These are phyloP conservation scores for Wickerhamomyces queroliae DNA, from an alignment of 805 yeast species.

Conservation along the genomic window DNA sequence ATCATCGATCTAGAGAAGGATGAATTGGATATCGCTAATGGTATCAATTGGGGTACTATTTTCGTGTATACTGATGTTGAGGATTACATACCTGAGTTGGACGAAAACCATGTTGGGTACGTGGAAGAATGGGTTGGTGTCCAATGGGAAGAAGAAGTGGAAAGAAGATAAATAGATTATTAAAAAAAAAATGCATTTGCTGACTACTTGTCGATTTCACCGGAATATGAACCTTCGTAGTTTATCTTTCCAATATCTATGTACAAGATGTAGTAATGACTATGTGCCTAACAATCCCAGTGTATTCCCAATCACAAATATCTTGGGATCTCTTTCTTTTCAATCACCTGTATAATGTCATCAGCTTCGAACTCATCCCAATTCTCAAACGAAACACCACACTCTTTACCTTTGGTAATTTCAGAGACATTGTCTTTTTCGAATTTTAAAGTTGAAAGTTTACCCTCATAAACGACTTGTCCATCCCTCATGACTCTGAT, in stretches of 20 bases:
- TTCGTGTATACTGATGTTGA: constrained; percentile 71
- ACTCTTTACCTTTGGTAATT: constrained; percentile 81
- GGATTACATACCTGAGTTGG: constrained; percentile 54
- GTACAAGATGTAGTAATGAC: constrained; percentile 3
- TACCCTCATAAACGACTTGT: constrained; percentile 49
- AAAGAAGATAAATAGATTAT: constrained; percentile 2
- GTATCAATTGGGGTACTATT: constrained; percentile 98
- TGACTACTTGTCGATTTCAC: background rate
- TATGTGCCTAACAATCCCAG: constrained; percentile 13
- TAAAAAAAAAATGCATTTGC: too few species aligned
- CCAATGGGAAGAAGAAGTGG: constrained; percentile 68
- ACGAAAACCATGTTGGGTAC: constrained; percentile 68
- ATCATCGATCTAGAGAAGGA: constrained; percentile 72
- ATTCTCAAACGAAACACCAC: constrained; percentile 71
- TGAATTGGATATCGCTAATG: constrained; percentile 41
- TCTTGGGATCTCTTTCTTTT: constrained; percentile 55
- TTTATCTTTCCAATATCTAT: constrained; percentile 2
- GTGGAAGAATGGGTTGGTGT: constrained; percentile 78
- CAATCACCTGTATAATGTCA: constrained; percentile 69
- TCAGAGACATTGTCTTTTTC: constrained; percentile 74
- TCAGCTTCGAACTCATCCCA: constrained; percentile 72
- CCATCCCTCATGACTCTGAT: constrained; percentile 53
- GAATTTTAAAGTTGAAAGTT: constrained; percentile 68
- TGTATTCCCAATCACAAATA: too few species aligned
- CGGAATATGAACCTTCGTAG: background rate